These are phyloP conservation scores for Pleurotus cornucopiae DNA, from an alignment of 768 basidiomycete species.

Conservation along the genomic window DNA sequence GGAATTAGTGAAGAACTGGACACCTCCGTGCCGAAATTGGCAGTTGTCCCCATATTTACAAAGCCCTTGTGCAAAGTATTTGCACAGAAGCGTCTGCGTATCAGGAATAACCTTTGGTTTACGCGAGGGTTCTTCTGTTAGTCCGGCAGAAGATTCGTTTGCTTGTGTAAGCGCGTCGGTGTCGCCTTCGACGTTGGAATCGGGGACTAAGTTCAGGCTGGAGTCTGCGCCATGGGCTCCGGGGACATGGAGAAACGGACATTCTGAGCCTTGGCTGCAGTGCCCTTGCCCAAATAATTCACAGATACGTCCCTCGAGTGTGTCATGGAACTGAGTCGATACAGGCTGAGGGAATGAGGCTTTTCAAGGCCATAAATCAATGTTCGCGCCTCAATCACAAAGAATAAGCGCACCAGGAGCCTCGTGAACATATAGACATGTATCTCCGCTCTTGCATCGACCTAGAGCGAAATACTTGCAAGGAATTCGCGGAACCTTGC, in stretches of 20 bases:
- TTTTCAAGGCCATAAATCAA: no score
- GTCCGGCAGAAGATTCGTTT: no score
- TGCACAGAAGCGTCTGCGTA: conserved; percentile 34
- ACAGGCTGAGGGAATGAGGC: no score
- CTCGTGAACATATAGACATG: conserved; percentile 21
- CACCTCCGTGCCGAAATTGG: conserved; percentile 28
- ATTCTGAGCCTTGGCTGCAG: not conserved
- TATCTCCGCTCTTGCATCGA: conserved; percentile 21
- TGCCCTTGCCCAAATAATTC: not conserved
- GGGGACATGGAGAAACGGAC: not conserved
- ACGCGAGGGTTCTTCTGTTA: no score
- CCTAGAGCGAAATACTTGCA: conserved; percentile 23
- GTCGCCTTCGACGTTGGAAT: not conserved
- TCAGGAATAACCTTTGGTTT: conserved; percentile 19
- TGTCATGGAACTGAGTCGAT: no score
- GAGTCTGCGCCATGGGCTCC: not conserved
- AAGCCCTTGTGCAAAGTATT: conserved; percentile 30
- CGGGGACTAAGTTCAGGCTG: not conserved
- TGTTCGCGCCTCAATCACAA: no score
- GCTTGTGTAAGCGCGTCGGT: no score
- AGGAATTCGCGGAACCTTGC: not conserved
- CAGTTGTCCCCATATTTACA: conserved; percentile 30
- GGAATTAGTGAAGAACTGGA: conserved; percentile 26
- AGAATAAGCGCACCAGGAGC: not conserved
- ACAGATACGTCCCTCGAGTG: not conserved